Evolutionary conservation across 805 yeast genomes (phyloP).

Genomic region (Cyberlindnera euphorbiae): DNA sequence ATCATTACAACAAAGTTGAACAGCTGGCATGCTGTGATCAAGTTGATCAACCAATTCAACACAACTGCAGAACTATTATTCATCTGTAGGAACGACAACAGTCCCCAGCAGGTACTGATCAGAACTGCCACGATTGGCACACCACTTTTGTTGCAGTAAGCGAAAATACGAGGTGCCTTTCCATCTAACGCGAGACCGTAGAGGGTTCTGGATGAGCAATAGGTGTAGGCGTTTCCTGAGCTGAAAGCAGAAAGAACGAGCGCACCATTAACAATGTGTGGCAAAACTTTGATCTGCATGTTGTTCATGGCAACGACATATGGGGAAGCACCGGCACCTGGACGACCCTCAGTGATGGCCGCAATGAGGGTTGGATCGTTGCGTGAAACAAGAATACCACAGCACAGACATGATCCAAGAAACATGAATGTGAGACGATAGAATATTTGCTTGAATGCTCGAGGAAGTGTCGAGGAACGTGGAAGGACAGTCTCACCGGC

Average conservation of each 20-base stretch:
- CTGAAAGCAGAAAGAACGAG: conserved; percentile 72
- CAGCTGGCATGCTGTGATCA: conserved; percentile 67
- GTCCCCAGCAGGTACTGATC: conserved; percentile 52
- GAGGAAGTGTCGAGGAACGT: conserved; percentile 59
- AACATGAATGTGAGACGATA: conserved; percentile 63
- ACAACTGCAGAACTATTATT: conserved; percentile 57
- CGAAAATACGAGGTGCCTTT: conserved; percentile 65
- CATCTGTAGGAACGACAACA: conserved; percentile 61
- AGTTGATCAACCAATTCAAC: conserved; percentile 65
- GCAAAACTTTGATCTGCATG: conserved; percentile 60
- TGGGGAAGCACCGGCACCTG: conserved; percentile 79
- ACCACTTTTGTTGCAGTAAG: conserved; percentile 59
- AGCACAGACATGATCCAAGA: conserved; percentile 69
- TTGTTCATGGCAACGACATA: conserved; percentile 79
- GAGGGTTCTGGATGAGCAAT: conserved; percentile 63
- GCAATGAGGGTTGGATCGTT: conserved; percentile 56
- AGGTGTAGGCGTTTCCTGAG: conserved; percentile 79
- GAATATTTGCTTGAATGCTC: conserved; percentile 73
- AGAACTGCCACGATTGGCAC: conserved; percentile 60
- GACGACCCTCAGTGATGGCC: conserved; percentile 55
- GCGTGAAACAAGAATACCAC: conserved; percentile 71
- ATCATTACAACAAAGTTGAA: conserved; percentile 55
- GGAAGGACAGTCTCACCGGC: conserved; percentile 80
- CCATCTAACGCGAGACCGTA: conserved; percentile 70
- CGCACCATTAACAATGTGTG: conserved; percentile 75